These are phyloP conservation scores for Candida sp. DNA, from an alignment of 1,139 yeast genomes.

Conservation along the genomic window DNA sequence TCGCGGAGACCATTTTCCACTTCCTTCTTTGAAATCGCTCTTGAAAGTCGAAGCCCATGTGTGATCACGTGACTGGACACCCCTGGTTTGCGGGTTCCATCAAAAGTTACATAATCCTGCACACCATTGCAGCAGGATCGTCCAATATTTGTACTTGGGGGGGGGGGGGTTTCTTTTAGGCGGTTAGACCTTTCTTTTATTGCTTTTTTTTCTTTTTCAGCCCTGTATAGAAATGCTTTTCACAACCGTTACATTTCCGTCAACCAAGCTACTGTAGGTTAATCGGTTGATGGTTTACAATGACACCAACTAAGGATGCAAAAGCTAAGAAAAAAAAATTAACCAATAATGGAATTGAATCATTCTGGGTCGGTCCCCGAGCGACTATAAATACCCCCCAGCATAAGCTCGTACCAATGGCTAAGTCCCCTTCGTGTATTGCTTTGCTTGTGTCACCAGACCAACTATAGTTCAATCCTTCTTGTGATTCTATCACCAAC, in stretches of 20 bases:
- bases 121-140: background rate
- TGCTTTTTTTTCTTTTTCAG: background rate
- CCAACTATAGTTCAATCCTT: background rate
- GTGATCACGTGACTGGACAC: too few relatives aligned
- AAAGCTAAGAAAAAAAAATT: background rate
- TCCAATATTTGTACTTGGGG: background rate
- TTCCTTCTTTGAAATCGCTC: too few relatives aligned
- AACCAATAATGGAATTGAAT: background rate
- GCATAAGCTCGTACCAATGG: too few relatives aligned
- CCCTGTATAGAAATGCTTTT: too few relatives aligned
- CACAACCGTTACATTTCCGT: too few relatives aligned
- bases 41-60: too few relatives aligned
- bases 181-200: background rate
- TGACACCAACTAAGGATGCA: background rate
- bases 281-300: background rate
- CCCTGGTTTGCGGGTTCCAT: too few relatives aligned
- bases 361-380: background rate
- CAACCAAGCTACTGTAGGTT: too few relatives aligned
- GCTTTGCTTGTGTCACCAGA: background rate
- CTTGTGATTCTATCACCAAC: background rate
- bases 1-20: too few relatives aligned
- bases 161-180: too few relatives aligned
- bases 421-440: too few relatives aligned
- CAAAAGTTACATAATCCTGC: background rate
- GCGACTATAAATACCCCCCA: background rate